These are phyloP conservation scores for Cyclotella baltica DNA, from an alignment of 108 stramenopile species.

Conservation along the genomic window DNA sequence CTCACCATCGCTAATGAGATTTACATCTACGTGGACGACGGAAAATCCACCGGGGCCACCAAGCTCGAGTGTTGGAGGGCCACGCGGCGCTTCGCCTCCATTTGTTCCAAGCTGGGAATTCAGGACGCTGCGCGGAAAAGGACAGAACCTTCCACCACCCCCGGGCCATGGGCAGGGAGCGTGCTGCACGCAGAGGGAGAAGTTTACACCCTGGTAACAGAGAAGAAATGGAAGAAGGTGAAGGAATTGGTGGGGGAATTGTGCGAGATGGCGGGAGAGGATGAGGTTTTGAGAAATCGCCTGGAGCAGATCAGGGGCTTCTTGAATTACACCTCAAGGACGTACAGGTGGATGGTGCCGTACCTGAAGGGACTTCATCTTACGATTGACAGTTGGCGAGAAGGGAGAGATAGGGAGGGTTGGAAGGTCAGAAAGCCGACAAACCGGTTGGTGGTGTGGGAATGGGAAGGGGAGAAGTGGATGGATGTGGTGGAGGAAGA, in stretches of 20 bases:
- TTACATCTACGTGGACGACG: conserved; percentile 47
- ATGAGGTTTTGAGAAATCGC: not conserved
- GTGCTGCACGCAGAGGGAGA: conserved; percentile 18
- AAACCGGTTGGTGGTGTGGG: conserved; percentile 12
- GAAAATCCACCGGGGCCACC: conserved; percentile 1
- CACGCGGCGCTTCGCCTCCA: not conserved
- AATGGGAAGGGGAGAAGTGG: not conserved
- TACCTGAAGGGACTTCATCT: conserved; percentile 29
- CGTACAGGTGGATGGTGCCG: conserved; percentile 11
- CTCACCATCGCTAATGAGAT: conserved; percentile 31
- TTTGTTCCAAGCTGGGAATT: conserved; percentile 30
- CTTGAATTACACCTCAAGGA: conserved; percentile 10
- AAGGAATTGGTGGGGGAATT: conserved; percentile 11
- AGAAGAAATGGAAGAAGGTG: conserved; percentile 45
- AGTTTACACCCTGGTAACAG: conserved; percentile 15
- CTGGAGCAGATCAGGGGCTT: conserved; percentile 23
- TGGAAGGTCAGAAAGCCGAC: not conserved
- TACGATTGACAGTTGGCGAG: conserved; percentile 19
- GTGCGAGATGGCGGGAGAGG: not conserved
- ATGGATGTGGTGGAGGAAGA: no score
- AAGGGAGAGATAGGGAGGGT: conserved; percentile 15
- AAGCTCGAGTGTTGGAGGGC: conserved; percentile 1
- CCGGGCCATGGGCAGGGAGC: conserved; percentile 58
- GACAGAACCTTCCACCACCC: conserved; percentile 14
- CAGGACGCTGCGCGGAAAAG: conserved; percentile 58